Percentiles rank a stretch among this genome's conserved stretches.
Evolutionary conservation across 2,329 filamentous ascomycete species (phyloP).

Genomic region (Fonsecaea multimorphosa): DNA sequence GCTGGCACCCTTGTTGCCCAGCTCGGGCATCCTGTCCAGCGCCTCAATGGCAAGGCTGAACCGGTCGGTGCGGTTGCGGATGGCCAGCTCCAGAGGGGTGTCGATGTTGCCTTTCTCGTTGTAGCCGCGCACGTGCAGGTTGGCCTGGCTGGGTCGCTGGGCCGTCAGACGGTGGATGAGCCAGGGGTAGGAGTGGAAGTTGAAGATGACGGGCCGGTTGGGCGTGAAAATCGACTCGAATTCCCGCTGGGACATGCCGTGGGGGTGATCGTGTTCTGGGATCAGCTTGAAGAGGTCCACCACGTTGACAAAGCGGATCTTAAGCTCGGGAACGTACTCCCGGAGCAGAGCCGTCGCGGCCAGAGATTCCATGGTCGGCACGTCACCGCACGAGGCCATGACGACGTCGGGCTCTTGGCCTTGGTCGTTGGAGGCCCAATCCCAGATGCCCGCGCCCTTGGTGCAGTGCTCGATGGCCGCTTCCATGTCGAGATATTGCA

Average conservation of each 20-base stretch:
- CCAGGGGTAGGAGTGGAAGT: slow-evolving; percentile 85
- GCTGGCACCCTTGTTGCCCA: slow-evolving; percentile 68
- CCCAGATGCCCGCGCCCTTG: slow-evolving; percentile 79
- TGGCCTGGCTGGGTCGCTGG: slow-evolving; percentile 70
- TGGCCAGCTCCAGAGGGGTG: slow-evolving; percentile 77
- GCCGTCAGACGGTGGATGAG: slow-evolving; percentile 78
- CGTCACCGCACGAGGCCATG: slow-evolving; percentile 77
- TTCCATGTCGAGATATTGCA: slow-evolving; percentile 77
- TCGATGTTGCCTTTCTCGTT: slow-evolving; percentile 85
- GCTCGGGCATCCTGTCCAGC: slow-evolving; percentile 68
- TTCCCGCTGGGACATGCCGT: slow-evolving; percentile 70
- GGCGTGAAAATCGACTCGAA: slow-evolving; percentile 74
- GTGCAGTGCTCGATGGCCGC: slow-evolving; percentile 76
- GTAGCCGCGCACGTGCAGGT: slow-evolving; percentile 78
- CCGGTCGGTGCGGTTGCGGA: slow-evolving; percentile 77
- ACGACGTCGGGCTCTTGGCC: slow-evolving; percentile 73
- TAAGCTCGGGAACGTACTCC: slow-evolving; percentile 72
- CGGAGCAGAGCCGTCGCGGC: slow-evolving; percentile 76
- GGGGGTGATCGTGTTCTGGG: slow-evolving; percentile 71
- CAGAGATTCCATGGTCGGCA: slow-evolving; percentile 74
- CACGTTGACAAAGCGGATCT: slow-evolving; percentile 79
- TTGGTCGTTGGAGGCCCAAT: slow-evolving; percentile 74
- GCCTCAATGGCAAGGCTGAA: slow-evolving; percentile 79
- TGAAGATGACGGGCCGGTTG: slow-evolving; percentile 77
- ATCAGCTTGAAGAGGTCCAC: slow-evolving; percentile 83